Evolutionary conservation across 768 basidiomycete species (phyloP).

Genomic region (Pleurotus giganteus): DNA sequence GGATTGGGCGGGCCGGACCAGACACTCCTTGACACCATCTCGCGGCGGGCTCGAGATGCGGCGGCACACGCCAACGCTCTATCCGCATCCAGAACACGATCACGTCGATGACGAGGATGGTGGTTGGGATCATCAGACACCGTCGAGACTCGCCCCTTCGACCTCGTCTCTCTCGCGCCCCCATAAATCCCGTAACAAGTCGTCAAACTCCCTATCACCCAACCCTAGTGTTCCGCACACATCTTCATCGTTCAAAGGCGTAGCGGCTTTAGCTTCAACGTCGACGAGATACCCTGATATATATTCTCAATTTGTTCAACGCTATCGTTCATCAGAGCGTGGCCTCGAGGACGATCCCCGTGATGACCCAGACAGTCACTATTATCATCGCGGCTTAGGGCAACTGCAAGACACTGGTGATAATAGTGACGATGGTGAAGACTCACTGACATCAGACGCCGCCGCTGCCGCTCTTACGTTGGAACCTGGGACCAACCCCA

Average conservation of each 20-base stretch:
- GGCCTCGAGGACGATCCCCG: constrained; percentile 65
- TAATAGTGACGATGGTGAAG: constrained; percentile 72
- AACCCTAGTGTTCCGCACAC: background rate
- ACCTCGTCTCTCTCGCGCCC: constrained; percentile 21
- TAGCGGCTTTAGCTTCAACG: background rate
- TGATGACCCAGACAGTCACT: constrained; percentile 82
- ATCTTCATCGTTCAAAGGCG: background rate
- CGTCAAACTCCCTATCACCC: background rate
- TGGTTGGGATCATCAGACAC: constrained; percentile 39
- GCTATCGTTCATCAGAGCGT: constrained; percentile 65
- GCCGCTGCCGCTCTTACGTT: constrained; percentile 60
- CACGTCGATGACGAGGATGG: constrained; percentile 50
- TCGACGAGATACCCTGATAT: constrained; percentile 47
- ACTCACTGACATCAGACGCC: constrained; percentile 57
- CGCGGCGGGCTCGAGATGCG: constrained; percentile 31
- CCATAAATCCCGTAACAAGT: constrained; percentile 8
- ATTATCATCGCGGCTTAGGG: constrained; percentile 69
- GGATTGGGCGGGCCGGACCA: background rate
- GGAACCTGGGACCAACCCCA: constrained; percentile 26
- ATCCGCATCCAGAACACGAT: constrained; percentile 52
- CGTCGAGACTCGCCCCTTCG: constrained; percentile 31
- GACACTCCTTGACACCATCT: background rate
- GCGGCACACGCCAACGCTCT: constrained; percentile 67
- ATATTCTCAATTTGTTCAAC: constrained; percentile 77
- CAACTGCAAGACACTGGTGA: constrained; percentile 68